A percentile compares a stretch with the other conserved stretches of the same genome.
Evolutionary conservation across 768 basidiomycete species (phyloP).

Genomic region (Mycena albidolilacea): DNA sequence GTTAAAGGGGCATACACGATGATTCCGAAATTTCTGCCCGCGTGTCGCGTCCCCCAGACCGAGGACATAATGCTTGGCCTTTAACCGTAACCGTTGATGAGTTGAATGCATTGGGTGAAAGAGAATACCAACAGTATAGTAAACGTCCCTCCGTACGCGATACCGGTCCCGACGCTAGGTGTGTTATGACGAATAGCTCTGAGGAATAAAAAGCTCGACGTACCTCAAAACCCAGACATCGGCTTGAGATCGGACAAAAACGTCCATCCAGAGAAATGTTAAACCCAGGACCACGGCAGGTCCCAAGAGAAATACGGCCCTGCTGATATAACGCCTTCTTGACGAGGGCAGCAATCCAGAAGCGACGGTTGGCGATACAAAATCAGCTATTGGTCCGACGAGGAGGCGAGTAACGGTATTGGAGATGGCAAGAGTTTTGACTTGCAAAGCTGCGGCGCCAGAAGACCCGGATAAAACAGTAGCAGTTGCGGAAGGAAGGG

Average conservation of each 20-base stretch:
- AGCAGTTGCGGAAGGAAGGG: constrained; percentile 61
- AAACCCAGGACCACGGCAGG: constrained; percentile 63
- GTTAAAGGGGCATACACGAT: constrained; percentile 82
- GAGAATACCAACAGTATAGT: constrained; percentile 56
- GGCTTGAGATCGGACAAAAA: constrained; percentile 62
- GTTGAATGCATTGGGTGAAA: background rate
- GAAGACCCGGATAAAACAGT: constrained; percentile 15
- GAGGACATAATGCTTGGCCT: constrained; percentile 81
- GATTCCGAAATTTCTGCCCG: constrained; percentile 84
- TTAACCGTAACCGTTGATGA: constrained; percentile 17
- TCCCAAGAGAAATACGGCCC: constrained; percentile 71
- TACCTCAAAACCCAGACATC: constrained; percentile 83
- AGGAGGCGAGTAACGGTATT: constrained; percentile 82
- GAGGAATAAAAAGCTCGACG: constrained; percentile 26
- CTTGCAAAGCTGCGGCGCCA: constrained; percentile 58
- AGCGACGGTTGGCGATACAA: constrained; percentile 66
- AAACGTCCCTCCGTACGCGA: constrained; percentile 79
- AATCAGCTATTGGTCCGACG: constrained; percentile 80
- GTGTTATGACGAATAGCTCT: constrained; percentile 19
- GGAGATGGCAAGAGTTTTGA: constrained; percentile 76
- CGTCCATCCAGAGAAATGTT: constrained; percentile 70
- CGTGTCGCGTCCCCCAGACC: constrained; percentile 78
- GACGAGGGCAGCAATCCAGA: constrained; percentile 55
- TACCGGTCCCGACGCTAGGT: constrained; percentile 73
- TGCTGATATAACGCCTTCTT: constrained; percentile 71